Evolutionary conservation across 495 filamentous ascomycete species (phyloP).

Genomic region (Gamarada debralockiae): DNA sequence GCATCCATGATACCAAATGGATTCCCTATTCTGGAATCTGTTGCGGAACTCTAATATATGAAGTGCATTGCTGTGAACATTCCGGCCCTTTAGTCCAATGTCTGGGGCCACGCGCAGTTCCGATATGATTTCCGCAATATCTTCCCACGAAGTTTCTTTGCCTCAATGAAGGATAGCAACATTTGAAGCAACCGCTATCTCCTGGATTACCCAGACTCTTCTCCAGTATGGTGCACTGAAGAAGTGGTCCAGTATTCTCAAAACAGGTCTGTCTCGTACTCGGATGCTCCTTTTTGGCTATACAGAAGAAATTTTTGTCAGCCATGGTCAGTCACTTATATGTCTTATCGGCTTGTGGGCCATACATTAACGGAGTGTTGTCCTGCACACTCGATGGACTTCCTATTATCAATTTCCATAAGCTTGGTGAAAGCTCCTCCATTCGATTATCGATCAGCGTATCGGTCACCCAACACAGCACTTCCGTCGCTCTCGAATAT

Average conservation of each 20-base stretch:
- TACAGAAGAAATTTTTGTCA: no score
- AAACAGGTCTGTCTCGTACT: not conserved
- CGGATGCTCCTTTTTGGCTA: not conserved
- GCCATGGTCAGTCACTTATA: no score
- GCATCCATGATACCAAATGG: not conserved
- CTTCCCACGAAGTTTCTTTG: not conserved
- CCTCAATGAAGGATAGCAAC: not conserved
- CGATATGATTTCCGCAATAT: not conserved
- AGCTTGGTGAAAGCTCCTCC: not conserved
- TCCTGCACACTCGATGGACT: no score
- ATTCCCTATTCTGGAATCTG: not conserved
- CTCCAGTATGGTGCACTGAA: not conserved
- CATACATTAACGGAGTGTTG: no score
- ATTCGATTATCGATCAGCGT: no score
- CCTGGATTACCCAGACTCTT: not conserved
- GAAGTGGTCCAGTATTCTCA: not conserved
- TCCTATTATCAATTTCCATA: no score
- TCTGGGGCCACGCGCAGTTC: not conserved
- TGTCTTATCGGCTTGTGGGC: no score
- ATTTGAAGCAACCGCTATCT: not conserved
- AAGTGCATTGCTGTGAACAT: not conserved
- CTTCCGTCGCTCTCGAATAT: not conserved
- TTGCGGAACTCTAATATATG: not conserved
- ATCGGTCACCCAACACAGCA: not conserved
- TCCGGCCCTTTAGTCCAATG: not conserved